phyloP scores from a whole-genome alignment of 306 rosid genomes.

The Fagus sylvatica region DNA sequence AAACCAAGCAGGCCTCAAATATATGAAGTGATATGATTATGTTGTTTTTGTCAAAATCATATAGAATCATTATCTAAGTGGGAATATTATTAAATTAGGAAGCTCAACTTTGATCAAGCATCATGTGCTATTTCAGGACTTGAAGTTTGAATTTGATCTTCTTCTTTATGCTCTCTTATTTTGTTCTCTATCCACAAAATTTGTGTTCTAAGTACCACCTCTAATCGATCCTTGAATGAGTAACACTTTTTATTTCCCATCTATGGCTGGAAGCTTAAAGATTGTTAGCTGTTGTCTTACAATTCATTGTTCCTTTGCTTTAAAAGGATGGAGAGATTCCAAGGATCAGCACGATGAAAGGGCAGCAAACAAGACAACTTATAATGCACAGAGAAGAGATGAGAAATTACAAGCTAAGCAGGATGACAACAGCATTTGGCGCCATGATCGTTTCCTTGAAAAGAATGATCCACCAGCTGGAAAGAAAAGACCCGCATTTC shows the following conservation, averaged over 20 bases:
- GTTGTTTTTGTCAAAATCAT: neutral
- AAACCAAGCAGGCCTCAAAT: too few relatives aligned
- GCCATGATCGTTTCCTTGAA: slow-evolving; percentile 54
- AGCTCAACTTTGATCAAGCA: neutral
- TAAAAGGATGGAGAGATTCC: slow-evolving; percentile 66
- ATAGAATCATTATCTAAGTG: neutral
- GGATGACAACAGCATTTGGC: slow-evolving; percentile 41
- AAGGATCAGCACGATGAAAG: slow-evolving; percentile 43
- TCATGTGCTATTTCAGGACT: neutral
- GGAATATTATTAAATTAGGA: neutral
- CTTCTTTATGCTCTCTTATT: neutral
- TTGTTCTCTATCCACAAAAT: neutral
- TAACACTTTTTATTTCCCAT: neutral
- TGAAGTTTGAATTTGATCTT: slow-evolving; percentile 4
- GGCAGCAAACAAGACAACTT: slow-evolving; percentile 37
- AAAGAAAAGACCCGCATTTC: slow-evolving; percentile 81
- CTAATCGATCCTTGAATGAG: neutral
- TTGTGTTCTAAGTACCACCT: neutral
- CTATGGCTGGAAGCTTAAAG: neutral
- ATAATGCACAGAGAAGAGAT: slow-evolving; percentile 48
- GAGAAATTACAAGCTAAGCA: slow-evolving; percentile 46
- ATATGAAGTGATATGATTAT: too few relatives aligned
- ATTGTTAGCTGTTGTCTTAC: neutral
- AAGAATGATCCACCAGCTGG: slow-evolving; percentile 42
- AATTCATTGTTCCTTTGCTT: neutral